Evolutionary conservation across 768 basidiomycete genomes (phyloP), one percentile per base, ranked within the genome.

Genomic region (Mycena olivaceomarginata): DNA sequence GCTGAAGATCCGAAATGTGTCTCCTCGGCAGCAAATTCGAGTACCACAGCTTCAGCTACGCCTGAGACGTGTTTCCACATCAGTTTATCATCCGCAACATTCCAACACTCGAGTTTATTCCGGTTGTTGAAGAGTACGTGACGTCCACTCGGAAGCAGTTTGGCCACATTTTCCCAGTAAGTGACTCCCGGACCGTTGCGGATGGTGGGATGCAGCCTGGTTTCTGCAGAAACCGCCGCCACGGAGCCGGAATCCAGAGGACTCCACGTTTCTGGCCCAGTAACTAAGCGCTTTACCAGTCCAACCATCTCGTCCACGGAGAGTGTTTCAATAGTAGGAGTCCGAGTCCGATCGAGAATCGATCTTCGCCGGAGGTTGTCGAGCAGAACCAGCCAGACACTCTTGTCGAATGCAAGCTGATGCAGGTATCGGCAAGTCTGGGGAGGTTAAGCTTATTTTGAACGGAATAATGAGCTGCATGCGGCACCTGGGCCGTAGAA

Each of bases 91-190:
- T 68, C 70, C 0, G 40, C 60, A 13, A 76, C 66, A 45, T 66
- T 40, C 78, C 78, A 79, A 60, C 78, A 79, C n/a, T 76, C 71
- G 6, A 79, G 62, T 10, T n/a, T 41, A 16, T 25, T 1, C 51
- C 4, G 60, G 45, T 67, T 71, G 1, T 48, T 53, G 70, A 75
- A 72, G 12, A 78, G 77, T 10, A 78, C 39, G 41, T 64, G 57
- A 22, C 45, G 43, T 12, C 77, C 77, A 12, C 74, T 68, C 4
- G 45, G 56, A 18, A 72, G 59, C 1, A 76, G 56, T 51, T 62
- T 60, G 22, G 70, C 67, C 15, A 60, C 11, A 79, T 75, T 56
- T 39, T 51, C 62, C 51, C 53, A 69, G 16, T 31, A 5, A 20
- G 4, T 20, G 40, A 13, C 12, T 4, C n/a, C 59, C 1, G 0